phyloP scores from a whole-genome alignment of 2,329 filamentous ascomycete species.

The Talaromyces marneffei region DNA sequence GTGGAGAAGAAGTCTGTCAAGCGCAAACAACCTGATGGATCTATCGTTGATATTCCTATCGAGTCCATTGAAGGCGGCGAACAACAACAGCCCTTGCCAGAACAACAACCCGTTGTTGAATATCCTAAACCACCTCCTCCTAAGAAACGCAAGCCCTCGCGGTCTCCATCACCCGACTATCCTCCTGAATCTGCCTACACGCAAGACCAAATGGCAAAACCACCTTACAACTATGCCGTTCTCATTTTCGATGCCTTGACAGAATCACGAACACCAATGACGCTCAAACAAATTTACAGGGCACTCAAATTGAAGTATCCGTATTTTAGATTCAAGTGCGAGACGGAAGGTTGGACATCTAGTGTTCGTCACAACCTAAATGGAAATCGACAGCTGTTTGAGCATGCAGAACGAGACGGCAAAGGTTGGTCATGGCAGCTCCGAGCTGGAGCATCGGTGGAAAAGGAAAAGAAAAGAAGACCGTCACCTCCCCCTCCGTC shows the following conservation, averaged over 20 bases:
- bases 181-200: slow-evolving; percentile 54
- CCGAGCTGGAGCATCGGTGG: slow-evolving; percentile 53
- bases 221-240: slow-evolving; percentile 57
- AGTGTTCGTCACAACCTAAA: slow-evolving; percentile 61
- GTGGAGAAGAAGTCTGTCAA: slow-evolving; percentile 45
- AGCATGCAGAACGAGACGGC: slow-evolving; percentile 55
- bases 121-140: slow-evolving; percentile 41
- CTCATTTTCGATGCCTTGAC: slow-evolving; percentile 59
- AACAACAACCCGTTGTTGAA: slow-evolving; percentile 31
- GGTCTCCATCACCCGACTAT: slow-evolving; percentile 58
- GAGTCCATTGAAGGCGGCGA: slow-evolving; percentile 40
- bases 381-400: slow-evolving; percentile 53
- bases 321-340: slow-evolving; percentile 57
- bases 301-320: slow-evolving; percentile 59
- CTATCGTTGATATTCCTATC: slow-evolving; percentile 33
- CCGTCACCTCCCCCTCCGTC: slow-evolving; percentile 37
- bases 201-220: slow-evolving; percentile 58
- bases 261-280: slow-evolving; percentile 53
- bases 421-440: slow-evolving; percentile 61
- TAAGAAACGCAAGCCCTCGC: slow-evolving; percentile 49
- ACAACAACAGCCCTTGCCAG: slow-evolving; percentile 21
- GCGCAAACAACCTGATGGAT: slow-evolving; percentile 40
- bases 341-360: slow-evolving; percentile 60
- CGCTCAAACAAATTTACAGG: slow-evolving; percentile 61
- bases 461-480: slow-evolving; percentile 52